Base-by-base conservation (phyloP, 2,329 filamentous ascomycete species). In the Neodidymelliopsis sp. region DNA sequence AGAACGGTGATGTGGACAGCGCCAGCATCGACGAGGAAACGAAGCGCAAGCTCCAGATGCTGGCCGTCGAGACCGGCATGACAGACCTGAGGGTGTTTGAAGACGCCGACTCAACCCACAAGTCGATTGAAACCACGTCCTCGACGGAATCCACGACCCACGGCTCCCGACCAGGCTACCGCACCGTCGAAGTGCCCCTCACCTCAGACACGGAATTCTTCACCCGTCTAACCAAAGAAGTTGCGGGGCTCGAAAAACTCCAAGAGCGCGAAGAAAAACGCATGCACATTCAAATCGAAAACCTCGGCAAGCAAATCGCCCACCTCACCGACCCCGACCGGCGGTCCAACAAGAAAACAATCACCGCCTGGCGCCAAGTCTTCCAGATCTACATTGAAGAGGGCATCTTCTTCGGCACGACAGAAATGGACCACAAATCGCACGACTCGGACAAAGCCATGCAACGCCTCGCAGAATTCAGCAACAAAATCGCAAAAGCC, bases 161-260 rank as follows among this genome's bases (percentile, higher is more conserved):
- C 0, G 46, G 49, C 7, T 49, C 48, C 8, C 57, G 57, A 9
- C 51, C 55, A 6, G 63, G 60, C 19, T 66, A 77, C 57, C 72
- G 75, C 18, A 73, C 72, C 49, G 77, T 95, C n/a, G 86, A 92
- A 67, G 82, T 96, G 6, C 88, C 90, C 13, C 76, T 96, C 2
- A 84, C 84, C 2, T 90, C 90, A 18, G 90, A 94, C 63, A 80
- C 81, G 15, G 84, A 91, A 65, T 96, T 96, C 71, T 95, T 96
- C 70, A 81, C 84, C 20, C 83, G 88, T 29, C 80, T 96, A 6
- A 85, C 89, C 62, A 82, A 78, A 31, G 89, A 93, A 65, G 81
- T 95, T 12, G 81, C 80, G 16, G 82, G 83, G 33, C 77, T 96
- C 3, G 88, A 90, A 56, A 76, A 77, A 0, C 76, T 95, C 3